Evolutionary conservation across 2,329 filamentous ascomycete genomes (phyloP).

Genomic region (Trichoderma asperellum): DNA sequence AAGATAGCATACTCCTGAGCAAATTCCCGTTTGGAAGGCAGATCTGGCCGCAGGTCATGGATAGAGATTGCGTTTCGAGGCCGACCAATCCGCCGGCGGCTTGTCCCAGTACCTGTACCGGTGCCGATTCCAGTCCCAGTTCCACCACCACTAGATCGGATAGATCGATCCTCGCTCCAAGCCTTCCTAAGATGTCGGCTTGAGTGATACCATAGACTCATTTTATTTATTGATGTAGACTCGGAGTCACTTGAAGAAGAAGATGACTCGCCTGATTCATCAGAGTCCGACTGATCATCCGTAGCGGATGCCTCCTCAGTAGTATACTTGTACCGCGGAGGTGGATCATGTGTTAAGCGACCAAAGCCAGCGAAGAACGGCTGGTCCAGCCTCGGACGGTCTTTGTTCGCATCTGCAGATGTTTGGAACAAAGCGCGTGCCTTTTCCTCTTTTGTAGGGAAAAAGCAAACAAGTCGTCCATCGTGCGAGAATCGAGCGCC

Average conservation of each 20-base stretch:
- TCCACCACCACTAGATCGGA: conserved; percentile 63
- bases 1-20: conserved; percentile 83
- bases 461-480: conserved; percentile 68
- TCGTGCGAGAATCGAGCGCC: conserved; percentile 65
- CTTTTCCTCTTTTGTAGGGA: conserved; percentile 68
- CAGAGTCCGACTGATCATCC: conserved; percentile 56
- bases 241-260: conserved; percentile 64
- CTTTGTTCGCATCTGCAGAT: conserved; percentile 50
- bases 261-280: conserved; percentile 52
- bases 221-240: conserved; percentile 64
- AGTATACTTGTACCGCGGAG: conserved; percentile 50
- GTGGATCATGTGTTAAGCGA: conserved; percentile 56
- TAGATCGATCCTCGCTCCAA: conserved; percentile 60
- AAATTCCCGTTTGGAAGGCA: conserved; percentile 79
- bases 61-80: conserved; percentile 75
- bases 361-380: conserved; percentile 63
- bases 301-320: conserved; percentile 56
- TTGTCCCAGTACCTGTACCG: conserved; percentile 57
- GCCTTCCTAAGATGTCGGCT: conserved; percentile 57
- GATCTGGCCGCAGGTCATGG: conserved; percentile 67
- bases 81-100: conserved; percentile 51
- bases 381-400: conserved; percentile 55
- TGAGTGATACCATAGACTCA: conserved; percentile 60
- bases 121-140: conserved; percentile 58
- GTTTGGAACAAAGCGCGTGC: conserved; percentile 55